These are phyloP conservation scores for Apiotrichum sp. DNA, from an alignment of 1,284 basidiomycete species.

Conservation along the genomic window DNA sequence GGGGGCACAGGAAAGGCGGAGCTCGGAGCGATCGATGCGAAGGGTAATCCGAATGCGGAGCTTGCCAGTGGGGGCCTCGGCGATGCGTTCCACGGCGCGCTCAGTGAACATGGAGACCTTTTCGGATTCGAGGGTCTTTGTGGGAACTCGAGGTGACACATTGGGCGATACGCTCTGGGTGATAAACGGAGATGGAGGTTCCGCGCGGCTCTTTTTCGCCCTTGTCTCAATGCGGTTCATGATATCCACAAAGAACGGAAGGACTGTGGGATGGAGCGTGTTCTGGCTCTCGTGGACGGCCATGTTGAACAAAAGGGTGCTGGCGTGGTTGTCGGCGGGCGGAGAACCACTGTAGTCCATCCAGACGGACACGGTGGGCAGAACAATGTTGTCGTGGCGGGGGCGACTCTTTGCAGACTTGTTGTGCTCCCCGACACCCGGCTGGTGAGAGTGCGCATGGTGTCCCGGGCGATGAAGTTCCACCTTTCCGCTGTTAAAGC, in stretches of 20 bases:
- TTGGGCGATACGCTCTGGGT: not conserved
- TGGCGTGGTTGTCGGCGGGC: not conserved
- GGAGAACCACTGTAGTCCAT: conserved; percentile 51
- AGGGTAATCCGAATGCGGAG: conserved; percentile 58
- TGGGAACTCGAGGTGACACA: not conserved
- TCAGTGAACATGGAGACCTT: conserved; percentile 11
- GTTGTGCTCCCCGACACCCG: not conserved
- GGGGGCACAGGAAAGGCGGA: conserved; percentile 76
- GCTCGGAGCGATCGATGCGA: conserved; percentile 76
- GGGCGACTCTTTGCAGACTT: not conserved
- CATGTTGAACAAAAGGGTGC: conserved; percentile 21
- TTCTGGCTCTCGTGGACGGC: conserved; percentile 83
- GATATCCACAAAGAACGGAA: conserved; percentile 71
- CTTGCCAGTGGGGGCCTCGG: conserved; percentile 18
- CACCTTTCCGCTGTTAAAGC: conserved; percentile 65
- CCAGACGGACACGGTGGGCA: conserved; percentile 79
- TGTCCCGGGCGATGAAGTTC: conserved; percentile 36
- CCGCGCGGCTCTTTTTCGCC: conserved; percentile 8
- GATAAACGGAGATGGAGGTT: not conserved
- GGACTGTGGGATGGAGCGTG: conserved; percentile 66
- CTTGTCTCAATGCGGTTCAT: conserved; percentile 28
- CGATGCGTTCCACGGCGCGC: conserved; percentile 7
- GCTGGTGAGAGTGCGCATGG: no score
- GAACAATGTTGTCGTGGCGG: conserved; percentile 43
- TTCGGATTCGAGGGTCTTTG: not conserved